phyloP scores from a whole-genome alignment of 2,329 filamentous ascomycete species.

The Monosporascus sp. region DNA sequence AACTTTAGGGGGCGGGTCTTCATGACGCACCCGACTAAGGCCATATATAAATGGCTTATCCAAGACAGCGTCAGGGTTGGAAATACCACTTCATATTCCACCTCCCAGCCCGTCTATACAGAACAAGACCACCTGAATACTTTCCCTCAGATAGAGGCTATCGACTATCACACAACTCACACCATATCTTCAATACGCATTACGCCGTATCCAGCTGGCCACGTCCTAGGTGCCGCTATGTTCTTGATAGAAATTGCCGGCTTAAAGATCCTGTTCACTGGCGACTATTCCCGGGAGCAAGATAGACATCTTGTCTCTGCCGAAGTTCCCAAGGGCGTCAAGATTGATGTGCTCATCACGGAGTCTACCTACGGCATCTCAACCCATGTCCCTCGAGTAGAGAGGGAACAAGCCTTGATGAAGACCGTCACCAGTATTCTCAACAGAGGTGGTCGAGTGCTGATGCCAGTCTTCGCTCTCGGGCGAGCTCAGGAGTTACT shows the following conservation, averaged over 20 bases:
- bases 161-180: conserved; percentile 97
- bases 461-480: conserved; percentile 93
- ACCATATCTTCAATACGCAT: conserved; percentile 95
- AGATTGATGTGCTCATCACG: conserved; percentile 93
- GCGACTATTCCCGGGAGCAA: conserved; percentile 93
- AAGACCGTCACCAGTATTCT: conserved; percentile 89
- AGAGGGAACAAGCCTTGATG: conserved; percentile 90
- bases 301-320: conserved; percentile 94
- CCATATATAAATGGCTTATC: conserved; percentile 99
- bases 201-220: conserved; percentile 92
- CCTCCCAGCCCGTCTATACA: conserved; percentile 78
- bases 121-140: conserved; percentile 94
- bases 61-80: conserved; percentile 92
- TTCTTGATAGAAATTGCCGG: conserved; percentile 96
- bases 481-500: conserved; percentile 91
- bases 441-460: conserved; percentile 83
- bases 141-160: conserved; percentile 90
- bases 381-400: conserved; percentile 82
- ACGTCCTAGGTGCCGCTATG: conserved; percentile 98
- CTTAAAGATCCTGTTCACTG: conserved; percentile 94
- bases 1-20: conserved; percentile 96
- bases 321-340: conserved; percentile 79
- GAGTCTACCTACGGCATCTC: conserved; percentile 97
- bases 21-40: conserved; percentile 99
- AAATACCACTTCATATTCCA: conserved; percentile 58